Conservation (phyloP, 768 basidiomycete species). For the Boletus barrowsii region DNA sequence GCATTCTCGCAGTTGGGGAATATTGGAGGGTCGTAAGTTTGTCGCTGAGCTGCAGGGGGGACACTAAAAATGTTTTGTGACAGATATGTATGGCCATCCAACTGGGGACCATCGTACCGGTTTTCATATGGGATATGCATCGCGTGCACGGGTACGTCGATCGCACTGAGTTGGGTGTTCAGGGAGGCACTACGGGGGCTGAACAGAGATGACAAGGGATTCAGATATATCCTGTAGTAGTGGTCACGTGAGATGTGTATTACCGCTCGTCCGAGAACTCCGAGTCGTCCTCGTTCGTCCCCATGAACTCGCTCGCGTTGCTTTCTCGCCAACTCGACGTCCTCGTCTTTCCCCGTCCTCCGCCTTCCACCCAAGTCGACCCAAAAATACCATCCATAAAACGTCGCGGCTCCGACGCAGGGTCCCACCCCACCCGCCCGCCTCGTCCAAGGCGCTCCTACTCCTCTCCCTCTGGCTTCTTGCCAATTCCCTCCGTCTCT, state of each 20-base stretch:
- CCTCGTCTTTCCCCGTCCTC: slow-evolving; percentile 57
- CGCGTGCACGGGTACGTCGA: slow-evolving; percentile 47
- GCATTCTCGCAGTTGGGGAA: slow-evolving; percentile 83
- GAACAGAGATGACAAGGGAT: slow-evolving; percentile 39
- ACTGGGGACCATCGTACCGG: slow-evolving; percentile 71
- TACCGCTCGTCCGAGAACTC: not conserved
- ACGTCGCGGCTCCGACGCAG: slow-evolving; percentile 29
- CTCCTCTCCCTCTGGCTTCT: slow-evolving; percentile 58
- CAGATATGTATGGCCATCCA: slow-evolving; percentile 63
- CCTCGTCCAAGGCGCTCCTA: slow-evolving; percentile 53
- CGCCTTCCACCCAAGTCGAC: slow-evolving; percentile 53
- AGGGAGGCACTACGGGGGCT: slow-evolving; percentile 40
- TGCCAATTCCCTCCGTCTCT: slow-evolving; percentile 35
- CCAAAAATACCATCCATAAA: slow-evolving; percentile 26
- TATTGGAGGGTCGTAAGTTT: slow-evolving; percentile 74
- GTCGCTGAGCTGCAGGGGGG: not conserved
- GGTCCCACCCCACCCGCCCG: slow-evolving; percentile 31
- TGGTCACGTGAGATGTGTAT: slow-evolving; percentile 1
- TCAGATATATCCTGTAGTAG: slow-evolving; percentile 48
- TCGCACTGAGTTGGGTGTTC: slow-evolving; percentile 50
- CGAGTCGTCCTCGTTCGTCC: not conserved
- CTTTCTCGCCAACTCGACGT: slow-evolving; percentile 82
- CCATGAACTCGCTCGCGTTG: slow-evolving; percentile 80
- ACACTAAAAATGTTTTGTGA: slow-evolving; percentile 1
- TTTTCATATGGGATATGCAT: slow-evolving; percentile 75